Base-by-base conservation (phyloP, 441 rosid genomes). In the Raphanus hybrid region DNA sequence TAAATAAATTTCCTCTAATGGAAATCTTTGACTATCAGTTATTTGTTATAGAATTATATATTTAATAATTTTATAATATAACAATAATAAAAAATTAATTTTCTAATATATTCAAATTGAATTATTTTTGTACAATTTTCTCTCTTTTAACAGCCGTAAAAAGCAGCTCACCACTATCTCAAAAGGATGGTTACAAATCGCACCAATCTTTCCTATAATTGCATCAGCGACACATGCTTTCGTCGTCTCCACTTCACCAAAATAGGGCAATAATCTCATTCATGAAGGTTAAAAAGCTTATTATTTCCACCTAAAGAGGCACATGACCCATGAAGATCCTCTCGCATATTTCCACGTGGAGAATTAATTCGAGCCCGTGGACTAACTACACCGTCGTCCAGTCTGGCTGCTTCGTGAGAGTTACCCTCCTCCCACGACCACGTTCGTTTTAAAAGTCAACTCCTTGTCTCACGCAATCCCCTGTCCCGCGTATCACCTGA, bases 371-470 rank as follows among this genome's bases (percentile, higher is more conserved):
- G 60, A 34, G 60, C 37, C 70, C 61, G 26, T 54, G 59, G 59
- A 15, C 23, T 54, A 14, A 52, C 26, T 16, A 52, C 54, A 76
- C 69, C 55, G 11, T 37, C 39, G 32, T 61, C 74, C 71, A 35
- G 35, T 37, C 68, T 72, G 73, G 69, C 68, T 65, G 73, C 63
- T 66, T 71, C 72, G 72, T 71, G 71, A 58, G 61, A 65, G 67
- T 43, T 60, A 71, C 55, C 29, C 76, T 77, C 39, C 9, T 54
- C 32, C 59, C 76, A 70, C 71, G 61, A 64, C 61, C 71, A 70
- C 71, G 60, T 54, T 50, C 62, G 0, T 67, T 59, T 58, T 8
- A 29, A 69, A 74, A 63, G 82, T 79, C 82, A 79, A 79, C 75
- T 54, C 59, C 7, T 61, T 5, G 50, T 55, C 26, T 3, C 16